Conservation (phyloP, 2,329 filamentous ascomycete genomes). For the Pseudogymnoascus sp. region DNA sequence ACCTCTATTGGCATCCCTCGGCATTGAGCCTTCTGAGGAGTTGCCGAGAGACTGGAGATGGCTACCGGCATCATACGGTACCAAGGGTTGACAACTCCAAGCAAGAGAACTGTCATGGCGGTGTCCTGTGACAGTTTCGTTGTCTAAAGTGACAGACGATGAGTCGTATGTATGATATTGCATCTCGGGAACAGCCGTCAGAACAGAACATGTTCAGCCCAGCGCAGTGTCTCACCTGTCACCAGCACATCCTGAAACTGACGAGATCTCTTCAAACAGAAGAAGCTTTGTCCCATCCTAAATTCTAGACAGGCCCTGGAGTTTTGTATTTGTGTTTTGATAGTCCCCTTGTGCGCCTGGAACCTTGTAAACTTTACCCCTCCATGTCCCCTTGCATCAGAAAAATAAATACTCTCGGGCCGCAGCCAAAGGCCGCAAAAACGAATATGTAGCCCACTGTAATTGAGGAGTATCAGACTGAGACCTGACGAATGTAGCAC, state of each 20-base stretch:
- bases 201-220: background rate
- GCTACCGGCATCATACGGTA: background rate
- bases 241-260: background rate
- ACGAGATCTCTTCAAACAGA: background rate
- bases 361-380: background rate
- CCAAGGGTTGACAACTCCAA: background rate
- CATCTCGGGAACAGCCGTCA: background rate
- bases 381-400: background rate
- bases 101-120: background rate
- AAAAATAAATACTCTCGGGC: background rate
- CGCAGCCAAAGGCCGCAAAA: background rate
- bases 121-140: background rate
- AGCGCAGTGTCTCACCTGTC: background rate
- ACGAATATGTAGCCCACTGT: background rate
- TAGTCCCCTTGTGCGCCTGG: background rate
- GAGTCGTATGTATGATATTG: background rate
- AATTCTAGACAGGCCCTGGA: background rate
- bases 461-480: background rate
- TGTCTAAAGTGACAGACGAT: background rate
- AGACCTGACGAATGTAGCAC: conserved; percentile 4
- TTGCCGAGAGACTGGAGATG: background rate
- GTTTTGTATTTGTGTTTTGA: background rate
- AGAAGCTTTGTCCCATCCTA: background rate
- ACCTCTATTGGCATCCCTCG: background rate
- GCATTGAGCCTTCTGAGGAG: background rate